Evolutionary conservation across 345 rosid species (phyloP).

Genomic region (Toxicodendron radicans): DNA sequence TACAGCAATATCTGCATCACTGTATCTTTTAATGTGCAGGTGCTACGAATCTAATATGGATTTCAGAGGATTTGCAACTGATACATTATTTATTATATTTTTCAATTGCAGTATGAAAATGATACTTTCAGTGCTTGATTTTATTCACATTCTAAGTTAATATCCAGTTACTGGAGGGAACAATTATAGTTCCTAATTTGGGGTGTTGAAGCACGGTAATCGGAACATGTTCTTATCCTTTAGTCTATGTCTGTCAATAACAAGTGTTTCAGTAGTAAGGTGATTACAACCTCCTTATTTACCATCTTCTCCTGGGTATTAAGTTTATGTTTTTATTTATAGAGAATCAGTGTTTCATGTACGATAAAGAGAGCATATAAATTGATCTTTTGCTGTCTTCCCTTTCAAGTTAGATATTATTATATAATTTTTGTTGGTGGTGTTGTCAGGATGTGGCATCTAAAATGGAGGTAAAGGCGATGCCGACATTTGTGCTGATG

Average conservation of each 20-base stretch:
- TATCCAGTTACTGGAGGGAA: no score
- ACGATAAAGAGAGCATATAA: neutral
- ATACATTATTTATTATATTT: neutral
- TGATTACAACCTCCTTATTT: neutral
- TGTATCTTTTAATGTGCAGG: neutral
- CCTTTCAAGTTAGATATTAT: neutral
- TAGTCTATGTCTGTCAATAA: neutral
- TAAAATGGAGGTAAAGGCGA: constrained; percentile 74
- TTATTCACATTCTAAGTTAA: neutral
- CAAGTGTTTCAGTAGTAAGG: neutral
- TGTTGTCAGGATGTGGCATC: constrained; percentile 67
- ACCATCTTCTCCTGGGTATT: neutral
- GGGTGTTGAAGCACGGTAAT: neutral
- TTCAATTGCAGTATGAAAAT: neutral
- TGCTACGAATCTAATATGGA: neutral
- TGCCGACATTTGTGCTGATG: constrained; percentile 87
- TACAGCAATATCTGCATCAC: neutral
- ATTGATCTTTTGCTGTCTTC: neutral
- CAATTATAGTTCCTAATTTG: no score
- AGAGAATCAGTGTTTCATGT: neutral
- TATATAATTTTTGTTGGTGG: constrained; percentile 18
- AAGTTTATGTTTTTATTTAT: neutral
- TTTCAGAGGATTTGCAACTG: neutral
- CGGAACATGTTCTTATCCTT: no score
- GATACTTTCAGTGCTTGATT: neutral